These are phyloP conservation scores for Diplodia sapinea DNA, from an alignment of 2,329 filamentous ascomycete genomes.

Conservation along the genomic window DNA sequence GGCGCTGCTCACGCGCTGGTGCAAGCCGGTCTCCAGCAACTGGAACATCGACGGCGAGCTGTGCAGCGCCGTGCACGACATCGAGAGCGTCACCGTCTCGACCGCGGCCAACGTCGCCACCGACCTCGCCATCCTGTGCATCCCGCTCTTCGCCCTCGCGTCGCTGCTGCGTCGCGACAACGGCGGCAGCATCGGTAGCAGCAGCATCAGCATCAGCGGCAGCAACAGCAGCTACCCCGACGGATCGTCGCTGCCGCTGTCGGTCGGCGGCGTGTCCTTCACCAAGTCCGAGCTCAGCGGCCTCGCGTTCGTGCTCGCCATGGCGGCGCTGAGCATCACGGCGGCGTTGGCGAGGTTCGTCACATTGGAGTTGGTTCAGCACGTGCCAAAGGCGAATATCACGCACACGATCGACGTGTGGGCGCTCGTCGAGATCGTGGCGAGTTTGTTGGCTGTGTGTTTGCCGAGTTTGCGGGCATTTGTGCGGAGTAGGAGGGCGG, in stretches of 20 bases:
- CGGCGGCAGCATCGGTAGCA: too few species aligned
- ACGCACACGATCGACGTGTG: constrained; percentile 45
- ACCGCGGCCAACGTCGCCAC: constrained; percentile 42
- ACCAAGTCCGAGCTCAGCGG: constrained; percentile 37
- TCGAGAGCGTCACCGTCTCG: constrained; percentile 39
- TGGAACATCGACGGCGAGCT: constrained; percentile 36
- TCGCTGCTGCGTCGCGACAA: constrained; percentile 22
- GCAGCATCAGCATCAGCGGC: too few species aligned
- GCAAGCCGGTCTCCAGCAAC: constrained; percentile 37
- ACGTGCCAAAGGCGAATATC: constrained; percentile 38
- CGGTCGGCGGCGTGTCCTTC: constrained; percentile 16
- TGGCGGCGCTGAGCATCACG: constrained; percentile 40
- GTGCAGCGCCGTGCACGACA: constrained; percentile 39
- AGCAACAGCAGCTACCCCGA: background rate
- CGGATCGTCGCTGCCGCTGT: background rate
- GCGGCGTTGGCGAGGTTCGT: constrained; percentile 41
- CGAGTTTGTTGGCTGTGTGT: constrained; percentile 40
- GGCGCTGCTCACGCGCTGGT: constrained; percentile 42
- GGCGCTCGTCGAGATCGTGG: constrained; percentile 43
- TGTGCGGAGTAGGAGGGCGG: constrained; percentile 34
- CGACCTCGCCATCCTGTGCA: constrained; percentile 40
- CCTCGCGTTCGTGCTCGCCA: constrained; percentile 40
- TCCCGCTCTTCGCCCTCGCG: constrained; percentile 39
- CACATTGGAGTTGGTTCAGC: constrained; percentile 38
- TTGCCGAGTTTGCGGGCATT: constrained; percentile 38